Percentiles rank a stretch among this genome's conserved stretches.
Evolutionary conservation across 2,329 filamentous ascomycete species (phyloP).

Genomic region (Cryphonectria radicalis): DNA sequence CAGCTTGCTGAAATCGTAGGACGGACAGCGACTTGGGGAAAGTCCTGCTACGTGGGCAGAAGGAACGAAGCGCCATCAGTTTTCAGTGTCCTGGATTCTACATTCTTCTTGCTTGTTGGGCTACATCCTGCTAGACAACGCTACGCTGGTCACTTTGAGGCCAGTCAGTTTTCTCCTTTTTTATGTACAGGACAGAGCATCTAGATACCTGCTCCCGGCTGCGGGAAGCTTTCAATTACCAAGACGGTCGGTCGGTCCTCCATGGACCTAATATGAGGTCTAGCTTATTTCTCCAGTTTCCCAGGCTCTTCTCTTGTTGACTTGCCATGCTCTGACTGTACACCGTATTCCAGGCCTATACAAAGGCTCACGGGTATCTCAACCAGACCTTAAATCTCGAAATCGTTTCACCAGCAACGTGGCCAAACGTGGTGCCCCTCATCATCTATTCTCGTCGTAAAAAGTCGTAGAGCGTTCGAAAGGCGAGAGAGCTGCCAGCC

Average conservation of each 20-base stretch:
- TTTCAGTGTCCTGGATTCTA: constrained; percentile 10
- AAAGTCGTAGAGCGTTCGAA: neutral
- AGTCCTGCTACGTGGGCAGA: constrained; percentile 1
- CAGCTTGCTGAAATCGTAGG: constrained; percentile 48
- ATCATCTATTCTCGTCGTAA: neutral
- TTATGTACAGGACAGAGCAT: constrained; percentile 24
- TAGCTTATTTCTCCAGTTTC: neutral
- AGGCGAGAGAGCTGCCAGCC: neutral
- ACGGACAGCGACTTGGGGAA: neutral
- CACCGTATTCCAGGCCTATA: neutral
- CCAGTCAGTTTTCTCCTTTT: constrained; percentile 19
- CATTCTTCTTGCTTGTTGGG: constrained; percentile 6
- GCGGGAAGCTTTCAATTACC: constrained; percentile 25
- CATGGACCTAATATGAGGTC: neutral
- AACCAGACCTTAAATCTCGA: neutral
- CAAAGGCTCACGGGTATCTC: neutral
- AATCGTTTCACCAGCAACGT: neutral
- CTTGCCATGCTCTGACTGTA: neutral
- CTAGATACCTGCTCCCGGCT: constrained; percentile 29
- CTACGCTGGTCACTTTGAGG: constrained; percentile 12
- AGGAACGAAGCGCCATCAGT: neutral
- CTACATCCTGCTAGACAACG: constrained; percentile 16
- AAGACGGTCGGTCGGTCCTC: neutral
- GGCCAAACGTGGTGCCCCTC: neutral
- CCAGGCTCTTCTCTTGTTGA: neutral